Percentiles rank a stretch among this genome's conserved stretches.
These are phyloP conservation scores for Heteromeles arbutifolia DNA, from an alignment of 306 rosid species.

Conservation along the genomic window DNA sequence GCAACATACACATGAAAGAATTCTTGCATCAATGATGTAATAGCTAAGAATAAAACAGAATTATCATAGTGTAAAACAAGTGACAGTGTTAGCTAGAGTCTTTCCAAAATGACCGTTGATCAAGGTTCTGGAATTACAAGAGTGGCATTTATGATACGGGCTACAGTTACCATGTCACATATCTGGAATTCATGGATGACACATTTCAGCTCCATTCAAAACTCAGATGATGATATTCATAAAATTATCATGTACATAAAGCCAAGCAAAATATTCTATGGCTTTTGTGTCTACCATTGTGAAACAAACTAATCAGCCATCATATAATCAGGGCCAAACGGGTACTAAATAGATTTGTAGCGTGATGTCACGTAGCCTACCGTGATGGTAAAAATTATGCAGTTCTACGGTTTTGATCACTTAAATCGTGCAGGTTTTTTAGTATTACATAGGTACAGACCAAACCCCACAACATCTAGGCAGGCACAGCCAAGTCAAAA, in stretches of 20 bases:
- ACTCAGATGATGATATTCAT: background rate
- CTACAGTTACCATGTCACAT: conserved; percentile 93
- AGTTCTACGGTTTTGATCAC: background rate
- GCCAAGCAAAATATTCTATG: background rate
- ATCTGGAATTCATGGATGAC: conserved; percentile 53
- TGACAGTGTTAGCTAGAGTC: conserved; percentile 60
- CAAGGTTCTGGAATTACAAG: conserved; percentile 92
- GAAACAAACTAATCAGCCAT: conserved; percentile 7
- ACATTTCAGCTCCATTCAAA: conserved; percentile 18
- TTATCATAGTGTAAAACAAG: background rate
- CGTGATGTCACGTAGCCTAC: background rate
- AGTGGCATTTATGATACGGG: conserved; percentile 84
- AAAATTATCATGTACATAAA: background rate
- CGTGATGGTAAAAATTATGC: background rate
- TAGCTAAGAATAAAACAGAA: background rate
- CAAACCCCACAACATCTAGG: background rate
- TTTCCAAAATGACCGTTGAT: conserved; percentile 77
- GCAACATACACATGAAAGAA: conserved; percentile 9
- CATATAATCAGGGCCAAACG: background rate
- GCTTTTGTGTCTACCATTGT: background rate
- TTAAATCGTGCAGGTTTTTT: background rate
- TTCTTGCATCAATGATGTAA: conserved; percentile 1
- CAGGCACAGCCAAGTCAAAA: background rate
- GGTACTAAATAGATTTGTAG: background rate
- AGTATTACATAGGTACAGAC: too few species aligned